A percentile compares a stretch with the other conserved stretches of the same genome.
These are phyloP conservation scores for Hyaloperonospora brassicae DNA, from an alignment of 352 stramenopile species.

Conservation along the genomic window DNA sequence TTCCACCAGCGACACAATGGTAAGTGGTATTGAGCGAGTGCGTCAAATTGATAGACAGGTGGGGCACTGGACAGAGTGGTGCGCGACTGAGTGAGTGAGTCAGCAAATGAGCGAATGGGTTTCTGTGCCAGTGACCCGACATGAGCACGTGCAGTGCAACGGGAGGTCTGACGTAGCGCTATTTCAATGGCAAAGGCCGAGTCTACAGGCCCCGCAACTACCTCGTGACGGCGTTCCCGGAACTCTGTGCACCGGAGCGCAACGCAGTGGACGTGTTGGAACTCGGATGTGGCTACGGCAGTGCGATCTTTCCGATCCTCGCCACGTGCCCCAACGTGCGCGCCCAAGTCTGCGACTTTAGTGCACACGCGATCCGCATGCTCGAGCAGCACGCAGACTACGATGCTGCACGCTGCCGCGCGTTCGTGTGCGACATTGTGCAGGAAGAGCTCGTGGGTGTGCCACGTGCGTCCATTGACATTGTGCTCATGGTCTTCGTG, in stretches of 20 bases:
- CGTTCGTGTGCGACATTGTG: constrained; percentile 70
- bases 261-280: constrained; percentile 53
- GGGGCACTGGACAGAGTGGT: no score
- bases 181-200: constrained; percentile 33
- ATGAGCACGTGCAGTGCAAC: no score
- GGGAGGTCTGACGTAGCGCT: not conserved
- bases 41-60: no score
- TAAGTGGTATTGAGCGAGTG: constrained; percentile 13
- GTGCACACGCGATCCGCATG: constrained; percentile 65
- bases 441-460: constrained; percentile 42
- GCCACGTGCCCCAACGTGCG: constrained; percentile 49
- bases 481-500: constrained; percentile 81
- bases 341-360: constrained; percentile 79
- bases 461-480: constrained; percentile 43
- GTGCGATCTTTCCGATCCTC: constrained; percentile 80
- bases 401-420: constrained; percentile 42
- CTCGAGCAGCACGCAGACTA: constrained; percentile 45
- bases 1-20: constrained; percentile 76
- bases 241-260: constrained; percentile 36
- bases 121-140: no score
- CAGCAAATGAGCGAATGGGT: no score
- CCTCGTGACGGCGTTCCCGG: constrained; percentile 70
- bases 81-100: no score
- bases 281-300: constrained; percentile 82
- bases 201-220: constrained; percentile 82